Percentiles rank a stretch among this genome's conserved stretches.
Evolutionary conservation across 768 basidiomycete species (phyloP).

Genomic region (Russula sp.): DNA sequence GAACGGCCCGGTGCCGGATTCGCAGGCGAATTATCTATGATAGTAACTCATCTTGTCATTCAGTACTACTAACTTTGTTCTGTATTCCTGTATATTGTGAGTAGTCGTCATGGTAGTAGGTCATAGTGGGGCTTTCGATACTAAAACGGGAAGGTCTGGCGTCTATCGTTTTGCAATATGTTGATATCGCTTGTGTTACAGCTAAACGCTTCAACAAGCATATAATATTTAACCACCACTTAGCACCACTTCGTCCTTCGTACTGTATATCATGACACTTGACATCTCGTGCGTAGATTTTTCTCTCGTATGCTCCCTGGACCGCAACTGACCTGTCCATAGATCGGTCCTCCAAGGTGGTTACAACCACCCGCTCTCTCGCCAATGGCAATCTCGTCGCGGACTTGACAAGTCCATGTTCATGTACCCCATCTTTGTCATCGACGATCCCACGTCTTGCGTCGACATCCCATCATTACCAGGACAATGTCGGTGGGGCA

Average conservation of each 20-base stretch:
- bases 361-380: slow-evolving; percentile 86
- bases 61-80: slow-evolving; percentile 4
- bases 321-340: slow-evolving; percentile 1
- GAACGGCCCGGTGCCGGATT: slow-evolving; percentile 2
- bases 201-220: too few species aligned
- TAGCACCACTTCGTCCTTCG: neutral
- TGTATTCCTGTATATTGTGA: neutral
- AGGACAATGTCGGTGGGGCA: slow-evolving; percentile 89
- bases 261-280: slow-evolving; percentile 13
- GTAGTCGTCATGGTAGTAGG: too few species aligned
- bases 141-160: too few species aligned
- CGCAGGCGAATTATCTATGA: neutral
- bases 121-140: too few species aligned
- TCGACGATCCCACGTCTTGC: slow-evolving; percentile 86
- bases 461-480: slow-evolving; percentile 76
- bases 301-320: too few species aligned
- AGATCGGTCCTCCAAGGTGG: slow-evolving; percentile 89
- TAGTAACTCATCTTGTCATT: slow-evolving; percentile 1
- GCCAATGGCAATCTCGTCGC: slow-evolving; percentile 81
- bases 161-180: too few species aligned
- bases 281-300: slow-evolving; percentile 28
- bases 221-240: too few species aligned
- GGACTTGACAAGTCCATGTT: slow-evolving; percentile 88
- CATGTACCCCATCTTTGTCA: slow-evolving; percentile 99
- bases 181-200: neutral